Evolutionary conservation across 768 basidiomycete species (phyloP).

Genomic region (Kwoniella heveanensis): DNA sequence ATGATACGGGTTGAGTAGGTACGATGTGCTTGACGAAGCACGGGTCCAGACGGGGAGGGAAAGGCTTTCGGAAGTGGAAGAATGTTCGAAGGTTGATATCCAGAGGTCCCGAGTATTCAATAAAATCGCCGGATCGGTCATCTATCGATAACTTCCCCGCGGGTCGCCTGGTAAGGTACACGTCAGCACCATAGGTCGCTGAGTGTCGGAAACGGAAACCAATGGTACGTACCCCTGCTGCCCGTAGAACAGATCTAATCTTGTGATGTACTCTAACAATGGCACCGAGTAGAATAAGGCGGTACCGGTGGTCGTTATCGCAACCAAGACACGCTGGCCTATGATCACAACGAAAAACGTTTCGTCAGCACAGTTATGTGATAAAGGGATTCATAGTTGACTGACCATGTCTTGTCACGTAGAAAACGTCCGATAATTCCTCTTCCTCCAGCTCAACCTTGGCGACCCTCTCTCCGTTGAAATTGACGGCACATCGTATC

Average conservation of each 20-base stretch:
- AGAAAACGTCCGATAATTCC: slow-evolving; percentile 60
- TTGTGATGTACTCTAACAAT: slow-evolving; percentile 46
- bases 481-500: slow-evolving; percentile 63
- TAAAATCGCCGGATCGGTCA: slow-evolving; percentile 55
- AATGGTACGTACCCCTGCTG: slow-evolving; percentile 29
- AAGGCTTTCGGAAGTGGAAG: slow-evolving; percentile 54
- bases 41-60: slow-evolving; percentile 51
- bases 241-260: slow-evolving; percentile 43
- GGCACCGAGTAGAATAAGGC: slow-evolving; percentile 53
- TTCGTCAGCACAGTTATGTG: neutral
- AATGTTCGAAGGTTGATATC: slow-evolving; percentile 54
- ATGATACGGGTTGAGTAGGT: slow-evolving; percentile 52
- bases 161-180: slow-evolving; percentile 27
- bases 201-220: no score
- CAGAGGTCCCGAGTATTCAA: slow-evolving; percentile 50
- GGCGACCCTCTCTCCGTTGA: slow-evolving; percentile 68
- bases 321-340: slow-evolving; percentile 53
- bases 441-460: slow-evolving; percentile 71
- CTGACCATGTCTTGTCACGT: slow-evolving; percentile 67
- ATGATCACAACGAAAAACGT: neutral
- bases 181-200: neutral
- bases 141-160: slow-evolving; percentile 54
- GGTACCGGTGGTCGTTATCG: slow-evolving; percentile 44
- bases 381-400: slow-evolving; percentile 2
- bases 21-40: slow-evolving; percentile 40